Evolutionary conservation across 2,329 filamentous ascomycete genomes (phyloP).

Genomic region (Colletotrichum eleusines): DNA sequence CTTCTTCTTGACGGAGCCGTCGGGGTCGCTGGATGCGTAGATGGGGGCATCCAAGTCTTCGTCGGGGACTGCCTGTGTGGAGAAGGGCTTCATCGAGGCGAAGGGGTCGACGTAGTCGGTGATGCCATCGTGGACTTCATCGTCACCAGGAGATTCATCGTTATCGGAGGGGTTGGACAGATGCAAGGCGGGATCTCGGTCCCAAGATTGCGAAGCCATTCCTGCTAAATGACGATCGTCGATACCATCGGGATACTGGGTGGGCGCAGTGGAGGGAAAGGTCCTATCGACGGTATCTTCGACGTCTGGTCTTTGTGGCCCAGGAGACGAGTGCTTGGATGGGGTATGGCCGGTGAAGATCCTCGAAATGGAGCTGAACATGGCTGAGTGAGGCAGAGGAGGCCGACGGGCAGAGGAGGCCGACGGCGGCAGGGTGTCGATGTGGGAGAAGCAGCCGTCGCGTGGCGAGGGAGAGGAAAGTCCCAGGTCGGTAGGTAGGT

Average conservation of each 20-base stretch:
- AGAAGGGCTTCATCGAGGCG: slow-evolving; percentile 32
- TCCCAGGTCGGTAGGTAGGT: not conserved
- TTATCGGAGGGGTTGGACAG: not conserved
- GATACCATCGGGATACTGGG: slow-evolving; percentile 13
- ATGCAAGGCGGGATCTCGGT: not conserved
- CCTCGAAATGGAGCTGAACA: slow-evolving; percentile 37
- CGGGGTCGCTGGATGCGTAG: slow-evolving; percentile 3
- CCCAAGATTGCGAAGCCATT: slow-evolving; percentile 16
- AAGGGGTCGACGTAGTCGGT: slow-evolving; percentile 35
- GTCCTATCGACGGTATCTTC: not conserved
- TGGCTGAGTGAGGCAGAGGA: not conserved
- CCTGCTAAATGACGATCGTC: slow-evolving; percentile 11
- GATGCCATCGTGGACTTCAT: slow-evolving; percentile 11
- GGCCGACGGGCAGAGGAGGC: too few relatives aligned
- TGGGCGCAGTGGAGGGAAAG: slow-evolving; percentile 31
- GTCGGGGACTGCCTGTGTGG: slow-evolving; percentile 15
- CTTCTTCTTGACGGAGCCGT: slow-evolving; percentile 14
- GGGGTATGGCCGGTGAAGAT: slow-evolving; percentile 24
- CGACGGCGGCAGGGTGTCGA: not conserved
- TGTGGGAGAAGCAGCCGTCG: not conserved
- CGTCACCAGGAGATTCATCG: not conserved
- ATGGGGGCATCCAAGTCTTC: not conserved
- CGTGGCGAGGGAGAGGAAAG: not conserved
- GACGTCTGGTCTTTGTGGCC: slow-evolving; percentile 21
- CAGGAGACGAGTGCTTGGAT: slow-evolving; percentile 34